Percentiles rank a stretch among this genome's conserved stretches.
Evolutionary conservation across 1,139 yeast species (phyloP).

Genomic region (Lodderomyces parapsilosis): DNA sequence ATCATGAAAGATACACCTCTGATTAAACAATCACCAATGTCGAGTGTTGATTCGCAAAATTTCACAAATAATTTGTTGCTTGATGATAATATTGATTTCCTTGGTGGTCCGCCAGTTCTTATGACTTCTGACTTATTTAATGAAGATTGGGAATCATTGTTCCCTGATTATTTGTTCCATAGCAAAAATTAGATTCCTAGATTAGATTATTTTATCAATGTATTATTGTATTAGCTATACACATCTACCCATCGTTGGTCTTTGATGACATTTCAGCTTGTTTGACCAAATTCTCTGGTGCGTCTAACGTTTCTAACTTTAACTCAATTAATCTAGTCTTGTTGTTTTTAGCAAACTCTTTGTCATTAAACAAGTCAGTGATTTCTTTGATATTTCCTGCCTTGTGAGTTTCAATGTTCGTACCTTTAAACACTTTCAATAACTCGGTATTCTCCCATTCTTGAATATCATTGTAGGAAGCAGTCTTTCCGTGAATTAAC

Average conservation of each 20-base stretch:
- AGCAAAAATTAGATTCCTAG: constrained; percentile 14
- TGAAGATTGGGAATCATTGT: constrained; percentile 52
- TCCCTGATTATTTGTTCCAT: constrained; percentile 38
- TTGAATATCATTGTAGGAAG: constrained; percentile 38
- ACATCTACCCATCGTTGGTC: constrained; percentile 13
- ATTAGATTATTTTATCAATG: neutral
- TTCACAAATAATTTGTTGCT: constrained; percentile 19
- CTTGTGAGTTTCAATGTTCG: constrained; percentile 25
- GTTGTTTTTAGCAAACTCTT: constrained; percentile 26
- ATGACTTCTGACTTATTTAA: constrained; percentile 52
- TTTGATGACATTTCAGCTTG: constrained; percentile 53
- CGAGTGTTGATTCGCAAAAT: constrained; percentile 12
- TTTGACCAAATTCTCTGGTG: constrained; percentile 32
- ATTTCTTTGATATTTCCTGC: constrained; percentile 29
- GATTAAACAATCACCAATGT: constrained; percentile 8
- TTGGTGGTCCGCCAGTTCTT: constrained; percentile 54
- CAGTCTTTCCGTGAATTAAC: constrained; percentile 37
- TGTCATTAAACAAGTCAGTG: constrained; percentile 25
- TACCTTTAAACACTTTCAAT: constrained; percentile 31
- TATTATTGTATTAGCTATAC: neutral
- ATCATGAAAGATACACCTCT: constrained; percentile 1
- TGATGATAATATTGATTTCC: constrained; percentile 37
- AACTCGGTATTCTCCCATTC: constrained; percentile 38
- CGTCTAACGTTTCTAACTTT: constrained; percentile 36
- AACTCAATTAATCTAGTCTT: constrained; percentile 37